phyloP scores from a whole-genome alignment of 108 stramenopile species.

The Mediolabrus comicus region DNA sequence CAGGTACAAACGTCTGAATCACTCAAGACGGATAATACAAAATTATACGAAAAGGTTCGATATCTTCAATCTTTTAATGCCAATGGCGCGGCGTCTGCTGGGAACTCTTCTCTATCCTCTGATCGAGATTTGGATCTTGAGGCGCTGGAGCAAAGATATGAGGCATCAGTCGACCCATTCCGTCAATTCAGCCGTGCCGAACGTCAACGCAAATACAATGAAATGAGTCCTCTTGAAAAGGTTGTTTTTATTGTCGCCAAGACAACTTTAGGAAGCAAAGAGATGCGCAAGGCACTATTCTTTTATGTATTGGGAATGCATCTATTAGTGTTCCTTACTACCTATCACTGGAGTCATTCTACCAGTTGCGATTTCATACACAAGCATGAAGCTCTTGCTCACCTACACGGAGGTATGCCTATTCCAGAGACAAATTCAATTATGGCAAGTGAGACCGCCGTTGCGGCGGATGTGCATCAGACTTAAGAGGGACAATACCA shows the following conservation, averaged over 20 bases:
- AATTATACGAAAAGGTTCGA: slow-evolving; percentile 89
- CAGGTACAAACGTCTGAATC: slow-evolving; percentile 78
- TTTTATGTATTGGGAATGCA: slow-evolving; percentile 80
- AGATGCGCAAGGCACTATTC: slow-evolving; percentile 85
- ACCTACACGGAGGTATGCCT: slow-evolving; percentile 45
- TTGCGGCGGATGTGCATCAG: slow-evolving; percentile 10
- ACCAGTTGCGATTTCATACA: slow-evolving; percentile 30
- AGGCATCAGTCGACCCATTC: slow-evolving; percentile 89
- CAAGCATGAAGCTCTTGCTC: slow-evolving; percentile 29
- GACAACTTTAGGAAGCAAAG: slow-evolving; percentile 76
- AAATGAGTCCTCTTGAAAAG: slow-evolving; percentile 89
- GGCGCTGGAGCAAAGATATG: slow-evolving; percentile 86
- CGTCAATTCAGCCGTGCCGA: slow-evolving; percentile 81
- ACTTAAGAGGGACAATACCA: background rate
- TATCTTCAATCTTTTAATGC: slow-evolving; percentile 75
- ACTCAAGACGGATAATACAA: slow-evolving; percentile 84
- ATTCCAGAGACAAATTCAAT: slow-evolving; percentile 17
- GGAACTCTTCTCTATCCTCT: slow-evolving; percentile 12
- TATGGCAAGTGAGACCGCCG: slow-evolving; percentile 1
- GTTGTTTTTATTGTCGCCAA: slow-evolving; percentile 83
- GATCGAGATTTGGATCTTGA: slow-evolving; percentile 85
- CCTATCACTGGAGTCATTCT: slow-evolving; percentile 82
- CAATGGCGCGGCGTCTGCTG: slow-evolving; percentile 13
- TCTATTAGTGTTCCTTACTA: slow-evolving; percentile 83
- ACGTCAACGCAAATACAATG: slow-evolving; percentile 81